phyloP scores from a whole-genome alignment of 345 rosid genomes.

The Murraya paniculata region DNA sequence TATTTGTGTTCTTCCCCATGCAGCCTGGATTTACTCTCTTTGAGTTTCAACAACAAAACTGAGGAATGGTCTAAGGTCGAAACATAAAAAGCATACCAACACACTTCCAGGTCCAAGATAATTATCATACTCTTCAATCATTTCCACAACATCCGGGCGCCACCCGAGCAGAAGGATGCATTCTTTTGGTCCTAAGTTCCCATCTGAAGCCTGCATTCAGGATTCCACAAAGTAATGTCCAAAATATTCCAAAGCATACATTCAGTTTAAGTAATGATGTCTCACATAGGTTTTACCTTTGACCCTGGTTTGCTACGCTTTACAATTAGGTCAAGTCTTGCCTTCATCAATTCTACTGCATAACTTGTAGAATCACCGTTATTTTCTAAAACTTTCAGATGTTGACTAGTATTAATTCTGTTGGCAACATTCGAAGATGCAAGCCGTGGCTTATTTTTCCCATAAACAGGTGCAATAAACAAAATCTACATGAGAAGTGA shows the following conservation, averaged over 20 bases:
- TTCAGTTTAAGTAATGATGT: conserved; percentile 12
- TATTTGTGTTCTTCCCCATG: not conserved
- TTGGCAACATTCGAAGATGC: conserved; percentile 36
- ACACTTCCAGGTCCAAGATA: conserved; percentile 95
- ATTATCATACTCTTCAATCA: conserved; percentile 90
- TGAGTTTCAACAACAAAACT: not conserved
- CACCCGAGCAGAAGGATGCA: conserved; percentile 87
- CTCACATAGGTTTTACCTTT: conserved; percentile 49
- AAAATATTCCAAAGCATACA: conserved; percentile 8
- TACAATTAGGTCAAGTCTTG: conserved; percentile 49
- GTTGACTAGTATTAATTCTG: conserved; percentile 19
- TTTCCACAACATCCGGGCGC: conserved; percentile 85
- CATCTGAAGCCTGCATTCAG: conserved; percentile 60
- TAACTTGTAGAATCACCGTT: conserved; percentile 30
- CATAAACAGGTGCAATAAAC: conserved; percentile 76
- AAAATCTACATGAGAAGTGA: conserved; percentile 41
- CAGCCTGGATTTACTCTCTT: not conserved
- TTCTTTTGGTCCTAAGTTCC: conserved; percentile 72
- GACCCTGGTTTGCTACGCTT: conserved; percentile 53
- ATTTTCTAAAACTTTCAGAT: conserved; percentile 26
- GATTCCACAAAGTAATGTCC: conserved; percentile 11
- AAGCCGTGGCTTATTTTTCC: conserved; percentile 44
- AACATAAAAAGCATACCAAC: conserved; percentile 50
- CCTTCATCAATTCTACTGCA: conserved; percentile 45
- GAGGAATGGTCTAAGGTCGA: conserved; percentile 5